phyloP scores from a whole-genome alignment of 2,329 filamentous ascomycete species.

The Pestalotiopsis sp. region DNA sequence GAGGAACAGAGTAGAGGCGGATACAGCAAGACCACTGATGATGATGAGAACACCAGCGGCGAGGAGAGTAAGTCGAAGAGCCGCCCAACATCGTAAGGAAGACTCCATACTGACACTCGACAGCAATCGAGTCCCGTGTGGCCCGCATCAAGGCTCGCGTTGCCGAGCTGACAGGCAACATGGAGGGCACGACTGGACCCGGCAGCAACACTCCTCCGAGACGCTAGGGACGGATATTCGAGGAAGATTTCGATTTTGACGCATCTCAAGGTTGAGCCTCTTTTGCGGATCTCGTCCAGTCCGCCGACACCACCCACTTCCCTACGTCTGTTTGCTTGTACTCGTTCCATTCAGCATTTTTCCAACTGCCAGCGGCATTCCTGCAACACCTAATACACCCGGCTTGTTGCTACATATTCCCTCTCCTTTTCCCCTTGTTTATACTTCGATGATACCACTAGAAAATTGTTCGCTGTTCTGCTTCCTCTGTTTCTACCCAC shows the following conservation, averaged over 20 bases:
- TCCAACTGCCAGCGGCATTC: background rate
- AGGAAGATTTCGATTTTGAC: slow-evolving; percentile 24
- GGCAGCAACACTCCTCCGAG: slow-evolving; percentile 37
- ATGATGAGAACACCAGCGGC: slow-evolving; percentile 87
- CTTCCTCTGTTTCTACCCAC: slow-evolving; percentile 18
- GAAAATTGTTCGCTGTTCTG: slow-evolving; percentile 21
- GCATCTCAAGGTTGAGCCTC: slow-evolving; percentile 8
- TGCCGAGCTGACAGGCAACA: slow-evolving; percentile 87
- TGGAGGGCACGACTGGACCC: slow-evolving; percentile 57
- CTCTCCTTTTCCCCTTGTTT: slow-evolving; percentile 18
- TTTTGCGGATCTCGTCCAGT: background rate
- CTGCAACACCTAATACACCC: slow-evolving; percentile 23
- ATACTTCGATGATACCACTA: slow-evolving; percentile 37
- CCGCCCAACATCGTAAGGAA: background rate
- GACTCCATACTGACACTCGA: slow-evolving; percentile 26
- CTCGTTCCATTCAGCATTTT: background rate
- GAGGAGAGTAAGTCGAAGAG: slow-evolving; percentile 59
- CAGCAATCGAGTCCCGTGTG: slow-evolving; percentile 93
- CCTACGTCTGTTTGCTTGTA: background rate
- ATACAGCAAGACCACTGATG: slow-evolving; percentile 61
- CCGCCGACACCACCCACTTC: background rate
- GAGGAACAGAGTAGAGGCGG: slow-evolving; percentile 66
- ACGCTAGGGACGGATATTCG: slow-evolving; percentile 34
- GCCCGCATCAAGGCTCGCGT: slow-evolving; percentile 97
- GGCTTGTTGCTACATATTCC: slow-evolving; percentile 16